These are phyloP conservation scores for Thelonectria rubi DNA, from an alignment of 2,329 filamentous ascomycete genomes.

Conservation along the genomic window DNA sequence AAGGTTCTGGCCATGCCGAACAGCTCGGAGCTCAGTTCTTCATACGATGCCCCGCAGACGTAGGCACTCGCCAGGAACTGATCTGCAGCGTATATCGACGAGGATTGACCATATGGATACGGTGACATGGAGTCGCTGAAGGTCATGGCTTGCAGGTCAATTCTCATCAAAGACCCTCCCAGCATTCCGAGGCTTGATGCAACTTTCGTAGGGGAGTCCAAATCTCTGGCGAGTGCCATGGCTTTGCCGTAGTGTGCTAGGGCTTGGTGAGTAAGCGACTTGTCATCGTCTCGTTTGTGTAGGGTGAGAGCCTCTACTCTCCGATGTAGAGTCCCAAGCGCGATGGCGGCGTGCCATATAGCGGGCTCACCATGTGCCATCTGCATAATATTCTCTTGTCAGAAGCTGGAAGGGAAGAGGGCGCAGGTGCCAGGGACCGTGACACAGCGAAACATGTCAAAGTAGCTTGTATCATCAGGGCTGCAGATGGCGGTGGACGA, in stretches of 20 bases:
- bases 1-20: constrained; percentile 5
- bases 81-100: constrained; percentile 10
- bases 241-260: constrained; percentile 36
- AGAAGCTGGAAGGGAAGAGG: constrained; percentile 39
- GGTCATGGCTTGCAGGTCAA: constrained; percentile 42
- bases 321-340: constrained; percentile 43
- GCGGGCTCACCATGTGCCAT: constrained; percentile 42
- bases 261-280: constrained; percentile 29
- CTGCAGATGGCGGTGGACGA: no score
- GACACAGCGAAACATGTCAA: constrained; percentile 45
- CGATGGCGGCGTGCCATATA: constrained; percentile 42
- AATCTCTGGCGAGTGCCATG: constrained; percentile 35
- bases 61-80: not conserved
- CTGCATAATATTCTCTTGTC: constrained; percentile 39
- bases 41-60: not conserved
- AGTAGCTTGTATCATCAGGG: constrained; percentile 25
- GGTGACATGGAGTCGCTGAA: constrained; percentile 38
- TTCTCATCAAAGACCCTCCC: constrained; percentile 27
- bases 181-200: constrained; percentile 10
- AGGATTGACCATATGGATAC: constrained; percentile 32
- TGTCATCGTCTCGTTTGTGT: not conserved
- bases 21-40: constrained; percentile 5
- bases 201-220: constrained; percentile 32
- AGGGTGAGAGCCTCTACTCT: constrained; percentile 11
- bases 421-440: constrained; percentile 34